Evolutionary conservation across 2,329 filamentous ascomycete species (phyloP).

Genomic region (Colletotrichum scovillei): DNA sequence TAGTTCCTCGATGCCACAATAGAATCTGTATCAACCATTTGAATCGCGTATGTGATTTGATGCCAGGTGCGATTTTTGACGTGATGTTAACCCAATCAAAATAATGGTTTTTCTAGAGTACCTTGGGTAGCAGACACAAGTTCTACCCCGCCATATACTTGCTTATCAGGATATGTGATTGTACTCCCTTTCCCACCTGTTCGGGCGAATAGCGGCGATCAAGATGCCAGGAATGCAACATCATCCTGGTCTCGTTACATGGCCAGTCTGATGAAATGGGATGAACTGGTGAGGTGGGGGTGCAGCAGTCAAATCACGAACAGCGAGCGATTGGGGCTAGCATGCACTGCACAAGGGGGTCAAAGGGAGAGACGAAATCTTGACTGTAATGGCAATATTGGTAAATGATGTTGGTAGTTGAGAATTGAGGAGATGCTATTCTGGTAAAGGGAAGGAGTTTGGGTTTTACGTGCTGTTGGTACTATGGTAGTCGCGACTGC

Average conservation of each 20-base stretch:
- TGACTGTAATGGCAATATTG: too few relatives aligned
- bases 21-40: slow-evolving; percentile 33
- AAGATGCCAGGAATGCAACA: background rate
- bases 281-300: background rate
- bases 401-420: background rate
- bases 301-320: too few relatives aligned
- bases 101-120: too few relatives aligned
- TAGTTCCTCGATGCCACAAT: slow-evolving; percentile 34
- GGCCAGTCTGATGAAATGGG: slow-evolving; percentile 9
- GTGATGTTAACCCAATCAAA: background rate
- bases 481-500: too few relatives aligned
- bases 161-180: background rate
- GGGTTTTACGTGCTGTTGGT: too few relatives aligned
- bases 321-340: too few relatives aligned
- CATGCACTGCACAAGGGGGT: background rate
- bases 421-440: background rate
- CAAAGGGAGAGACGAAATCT: background rate
- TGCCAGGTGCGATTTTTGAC: background rate
- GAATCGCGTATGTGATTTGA: background rate
- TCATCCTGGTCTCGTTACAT: background rate
- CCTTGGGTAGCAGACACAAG: background rate
- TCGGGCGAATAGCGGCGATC: background rate
- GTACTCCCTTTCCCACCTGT: background rate
- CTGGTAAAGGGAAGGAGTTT: too few relatives aligned
- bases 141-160: background rate